Base-by-base conservation (phyloP, 257 asterid genomes). In the Forsythia viridissima region DNA sequence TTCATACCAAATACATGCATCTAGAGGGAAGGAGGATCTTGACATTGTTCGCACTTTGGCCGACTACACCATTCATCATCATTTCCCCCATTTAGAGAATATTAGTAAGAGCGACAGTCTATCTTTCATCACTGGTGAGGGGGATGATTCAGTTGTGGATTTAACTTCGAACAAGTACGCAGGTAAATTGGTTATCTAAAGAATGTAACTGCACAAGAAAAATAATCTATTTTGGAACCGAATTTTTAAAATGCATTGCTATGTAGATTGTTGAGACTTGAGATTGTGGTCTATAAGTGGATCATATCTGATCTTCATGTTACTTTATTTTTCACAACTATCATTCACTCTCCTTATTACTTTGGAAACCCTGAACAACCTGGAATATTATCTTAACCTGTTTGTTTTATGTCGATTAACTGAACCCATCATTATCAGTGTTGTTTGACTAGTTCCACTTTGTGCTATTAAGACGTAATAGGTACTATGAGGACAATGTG, bases 131-230 rank as follows among this genome's bases (percentile, higher is more conserved):
- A 91, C 91, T 39, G 97, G 97, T 37, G 94, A 91, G 74, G 98
- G 93, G 65, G 97, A 89, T 82, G 93, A 88, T 82, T 89, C 95
- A 24, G 86, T 85, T 77, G 98, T 96, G 80, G 99, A 96, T 87
- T 88, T 96, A 81, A 96, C 97, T 75, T 93, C 99, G 80, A 96
- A 96, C 87, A 96, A 96, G 73, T 96, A 93, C 77, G 99, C 97
- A 74, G 99, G 99, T 89, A 87, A 21, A 70, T 73, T 69, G 18
- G 71, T 72, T 42, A 55, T 9, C n/a, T 72, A n/a, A 24, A 48
- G 37, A 21, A 36, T 8, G 6, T 30, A 30, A 21, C 34, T 34
- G 40, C 70, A 10, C 18, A 30, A 30, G 70, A 30, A 34, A 30
- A 63, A 21, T n/a, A 57, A 63, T 63, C 38, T 21, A 36, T 10